These are phyloP conservation scores for Pythium dissotocum DNA, from an alignment of 352 stramenopile species.

Conservation along the genomic window DNA sequence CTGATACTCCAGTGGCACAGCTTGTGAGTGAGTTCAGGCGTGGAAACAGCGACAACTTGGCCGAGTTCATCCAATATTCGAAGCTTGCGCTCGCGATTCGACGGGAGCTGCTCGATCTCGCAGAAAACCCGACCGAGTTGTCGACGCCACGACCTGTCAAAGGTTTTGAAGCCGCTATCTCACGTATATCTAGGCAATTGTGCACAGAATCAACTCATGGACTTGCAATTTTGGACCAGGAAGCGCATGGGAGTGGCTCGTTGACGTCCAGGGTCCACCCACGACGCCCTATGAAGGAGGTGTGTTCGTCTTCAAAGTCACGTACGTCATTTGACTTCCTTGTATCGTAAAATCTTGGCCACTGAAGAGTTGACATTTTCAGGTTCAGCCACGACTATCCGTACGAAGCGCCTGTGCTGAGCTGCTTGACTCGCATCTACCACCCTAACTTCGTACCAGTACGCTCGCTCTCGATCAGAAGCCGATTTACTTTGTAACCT, in stretches of 20 bases:
- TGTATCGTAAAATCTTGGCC: not conserved
- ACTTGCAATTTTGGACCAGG: conserved; percentile 20
- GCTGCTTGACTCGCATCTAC: conserved; percentile 57
- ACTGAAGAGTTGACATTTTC: not conserved
- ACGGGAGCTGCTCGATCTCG: conserved; percentile 42
- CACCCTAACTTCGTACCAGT: conserved; percentile 75
- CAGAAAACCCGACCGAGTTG: conserved; percentile 29
- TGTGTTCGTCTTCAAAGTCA: conserved; percentile 45
- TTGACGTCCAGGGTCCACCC: conserved; percentile 34
- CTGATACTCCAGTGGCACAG: conserved; percentile 21
- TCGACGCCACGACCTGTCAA: conserved; percentile 39
- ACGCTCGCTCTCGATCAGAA: conserved; percentile 1
- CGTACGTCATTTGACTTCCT: conserved; percentile 19
- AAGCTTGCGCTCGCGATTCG: conserved; percentile 59
- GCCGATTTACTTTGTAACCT: no score
- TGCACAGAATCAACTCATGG: not conserved
- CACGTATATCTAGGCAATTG: no score
- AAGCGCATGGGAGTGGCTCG: conserved; percentile 55
- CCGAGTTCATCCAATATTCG: conserved; percentile 63
- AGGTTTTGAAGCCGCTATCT: conserved; percentile 18
- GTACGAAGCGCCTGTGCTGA: conserved; percentile 49
- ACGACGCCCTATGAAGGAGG: conserved; percentile 50
- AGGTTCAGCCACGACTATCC: conserved; percentile 63
- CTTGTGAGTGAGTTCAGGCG: conserved; percentile 65
- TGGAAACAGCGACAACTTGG: conserved; percentile 60